These are phyloP conservation scores for Penicillium coffeae DNA, from an alignment of 495 filamentous ascomycete species.

Conservation along the genomic window DNA sequence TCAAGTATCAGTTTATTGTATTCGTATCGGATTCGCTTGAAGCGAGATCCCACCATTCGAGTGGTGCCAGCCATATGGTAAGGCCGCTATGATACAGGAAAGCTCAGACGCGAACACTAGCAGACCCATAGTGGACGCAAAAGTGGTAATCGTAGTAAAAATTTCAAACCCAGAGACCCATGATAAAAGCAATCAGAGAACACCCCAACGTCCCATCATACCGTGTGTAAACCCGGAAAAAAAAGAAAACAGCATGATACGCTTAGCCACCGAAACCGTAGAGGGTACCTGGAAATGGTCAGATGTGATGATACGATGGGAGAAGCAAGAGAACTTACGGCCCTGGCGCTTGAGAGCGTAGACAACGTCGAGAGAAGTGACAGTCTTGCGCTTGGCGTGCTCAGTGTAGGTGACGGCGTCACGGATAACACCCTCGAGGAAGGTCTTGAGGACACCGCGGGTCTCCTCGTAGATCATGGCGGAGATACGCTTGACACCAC, in stretches of 20 bases:
- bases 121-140: slow-evolving; percentile 44
- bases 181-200: slow-evolving; percentile 47
- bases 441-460: slow-evolving; percentile 99
- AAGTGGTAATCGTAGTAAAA: slow-evolving; percentile 41
- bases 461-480: slow-evolving; percentile 99
- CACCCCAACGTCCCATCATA: slow-evolving; percentile 53
- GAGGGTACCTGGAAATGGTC: slow-evolving; percentile 59
- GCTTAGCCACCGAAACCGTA: slow-evolving; percentile 99
- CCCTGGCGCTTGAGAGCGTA: slow-evolving; percentile 97
- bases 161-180: slow-evolving; percentile 50
- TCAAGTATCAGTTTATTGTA: slow-evolving; percentile 34
- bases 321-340: slow-evolving; percentile 45
- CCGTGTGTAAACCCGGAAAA: slow-evolving; percentile 45
- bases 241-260: slow-evolving; percentile 30
- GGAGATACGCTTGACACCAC: slow-evolving; percentile 99
- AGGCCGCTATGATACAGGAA: slow-evolving; percentile 50
- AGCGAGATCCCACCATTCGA: slow-evolving; percentile 29
- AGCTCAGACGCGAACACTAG: slow-evolving; percentile 42
- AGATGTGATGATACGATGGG: slow-evolving; percentile 20
- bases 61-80: slow-evolving; percentile 42
- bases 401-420: slow-evolving; percentile 99
- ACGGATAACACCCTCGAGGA: slow-evolving; percentile 99
- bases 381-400: slow-evolving; percentile 98
- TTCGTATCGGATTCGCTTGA: slow-evolving; percentile 36
- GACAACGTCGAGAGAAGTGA: slow-evolving; percentile 95